Evolutionary conservation across 371 early-diverging fungal species (phyloP).

Genomic region (Cokeromyces recurvatus): DNA sequence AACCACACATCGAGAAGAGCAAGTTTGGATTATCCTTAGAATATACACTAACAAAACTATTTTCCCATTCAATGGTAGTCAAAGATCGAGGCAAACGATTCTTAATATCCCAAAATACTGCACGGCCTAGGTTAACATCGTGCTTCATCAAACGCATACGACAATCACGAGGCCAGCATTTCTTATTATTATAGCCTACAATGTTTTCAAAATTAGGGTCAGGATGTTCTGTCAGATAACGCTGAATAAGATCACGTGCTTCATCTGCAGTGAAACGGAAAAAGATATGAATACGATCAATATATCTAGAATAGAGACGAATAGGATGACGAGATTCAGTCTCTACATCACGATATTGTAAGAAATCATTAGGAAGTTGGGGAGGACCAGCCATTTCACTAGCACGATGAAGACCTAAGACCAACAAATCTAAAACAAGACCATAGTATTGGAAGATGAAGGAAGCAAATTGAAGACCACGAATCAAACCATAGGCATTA

Average conservation of each 20-base stretch:
- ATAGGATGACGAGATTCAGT: conserved; percentile 96
- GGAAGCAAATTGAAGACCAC: conserved; percentile 97
- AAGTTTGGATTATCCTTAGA: conserved; percentile 96
- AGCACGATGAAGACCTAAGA: conserved; percentile 95
- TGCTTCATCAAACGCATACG: conserved; percentile 99
- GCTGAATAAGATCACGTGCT: conserved; percentile 92
- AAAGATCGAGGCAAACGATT: conserved; percentile 95
- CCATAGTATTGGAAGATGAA: conserved; percentile 99
- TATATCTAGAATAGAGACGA: conserved; percentile 92
- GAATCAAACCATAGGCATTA: conserved; percentile 95
- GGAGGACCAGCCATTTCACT: conserved; percentile 97
- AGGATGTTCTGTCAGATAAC: conserved; percentile 96
- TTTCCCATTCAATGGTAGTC: conserved; percentile 98
- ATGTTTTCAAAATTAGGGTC: conserved; percentile 99
- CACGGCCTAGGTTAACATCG: conserved; percentile 79
- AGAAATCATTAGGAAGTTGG: conserved; percentile 91
- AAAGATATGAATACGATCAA: conserved; percentile 92
- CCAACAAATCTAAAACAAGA: conserved; percentile 90
- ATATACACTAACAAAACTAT: conserved; percentile 94
- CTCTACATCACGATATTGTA: conserved; percentile 91
- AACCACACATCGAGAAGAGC: conserved; percentile 87
- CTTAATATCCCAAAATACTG: conserved; percentile 98
- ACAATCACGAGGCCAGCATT: conserved; percentile 98
- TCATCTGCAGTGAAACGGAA: conserved; percentile 93
- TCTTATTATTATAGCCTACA: conserved; percentile 95